A percentile compares a stretch with the other conserved stretches of the same genome.
These are phyloP conservation scores for Phytophthora citrophthora DNA, from an alignment of 352 stramenopile species.

Conservation along the genomic window DNA sequence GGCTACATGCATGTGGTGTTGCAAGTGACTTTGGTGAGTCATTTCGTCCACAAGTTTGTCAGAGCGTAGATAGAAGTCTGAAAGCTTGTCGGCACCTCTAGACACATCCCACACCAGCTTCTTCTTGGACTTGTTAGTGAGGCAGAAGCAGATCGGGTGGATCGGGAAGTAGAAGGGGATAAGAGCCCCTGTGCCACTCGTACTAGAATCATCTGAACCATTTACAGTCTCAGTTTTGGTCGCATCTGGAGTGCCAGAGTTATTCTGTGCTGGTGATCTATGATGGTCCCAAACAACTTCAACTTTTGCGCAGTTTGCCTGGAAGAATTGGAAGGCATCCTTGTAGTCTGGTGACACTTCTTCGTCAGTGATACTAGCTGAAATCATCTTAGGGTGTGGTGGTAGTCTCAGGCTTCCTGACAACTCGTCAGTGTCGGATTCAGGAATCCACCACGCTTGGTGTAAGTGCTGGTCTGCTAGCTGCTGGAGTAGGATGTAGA, in stretches of 20 bases:
- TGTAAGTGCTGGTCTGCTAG: conserved; percentile 56
- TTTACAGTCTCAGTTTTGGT: background rate
- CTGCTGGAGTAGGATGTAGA: conserved; percentile 78
- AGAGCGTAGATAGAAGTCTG: conserved; percentile 68
- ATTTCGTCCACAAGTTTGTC: conserved; percentile 81
- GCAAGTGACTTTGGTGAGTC: conserved; percentile 64
- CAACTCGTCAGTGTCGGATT: conserved; percentile 11
- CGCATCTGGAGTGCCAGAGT: background rate
- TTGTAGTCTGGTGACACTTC: conserved; percentile 37
- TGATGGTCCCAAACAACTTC: conserved; percentile 73
- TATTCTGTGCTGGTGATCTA: conserved; percentile 5
- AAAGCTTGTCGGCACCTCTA: conserved; percentile 63
- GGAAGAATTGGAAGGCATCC: conserved; percentile 70
- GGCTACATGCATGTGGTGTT: conserved; percentile 38
- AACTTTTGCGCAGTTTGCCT: conserved; percentile 65
- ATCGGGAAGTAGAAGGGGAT: conserved; percentile 80
- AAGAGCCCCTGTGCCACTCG: conserved; percentile 11
- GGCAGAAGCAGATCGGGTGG: conserved; percentile 77
- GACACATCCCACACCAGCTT: conserved; percentile 75
- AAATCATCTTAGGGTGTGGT: conserved; percentile 12
- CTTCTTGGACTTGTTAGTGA: conserved; percentile 76
- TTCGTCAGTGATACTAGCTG: background rate
- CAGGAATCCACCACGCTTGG: conserved; percentile 53
- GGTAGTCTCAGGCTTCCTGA: conserved; percentile 1
- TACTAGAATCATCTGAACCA: conserved; percentile 1